These are phyloP conservation scores for Mortierella sp. DNA, from an alignment of 371 early-diverging fungal genomes.

Conservation along the genomic window DNA sequence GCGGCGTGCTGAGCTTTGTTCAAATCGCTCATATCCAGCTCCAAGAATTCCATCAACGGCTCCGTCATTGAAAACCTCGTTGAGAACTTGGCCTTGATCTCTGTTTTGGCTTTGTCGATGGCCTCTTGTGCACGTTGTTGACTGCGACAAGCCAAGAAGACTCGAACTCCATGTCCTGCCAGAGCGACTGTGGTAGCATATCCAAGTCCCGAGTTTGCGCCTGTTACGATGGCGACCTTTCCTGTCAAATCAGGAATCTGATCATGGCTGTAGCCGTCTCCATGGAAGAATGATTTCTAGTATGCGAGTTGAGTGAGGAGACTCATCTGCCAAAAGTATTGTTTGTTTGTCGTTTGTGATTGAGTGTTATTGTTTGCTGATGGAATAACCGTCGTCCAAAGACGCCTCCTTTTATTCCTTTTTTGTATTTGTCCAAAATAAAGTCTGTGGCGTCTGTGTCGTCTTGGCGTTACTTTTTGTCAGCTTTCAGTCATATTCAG, in stretches of 20 bases:
- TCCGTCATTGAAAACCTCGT: too few relatives aligned
- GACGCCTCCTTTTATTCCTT: too few relatives aligned
- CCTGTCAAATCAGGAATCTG: conserved; percentile 70
- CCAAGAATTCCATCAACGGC: conserved; percentile 64
- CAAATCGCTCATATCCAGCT: conserved; percentile 70
- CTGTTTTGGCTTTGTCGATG: conserved; percentile 37
- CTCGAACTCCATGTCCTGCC: conserved; percentile 66
- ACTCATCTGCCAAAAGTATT: background rate
- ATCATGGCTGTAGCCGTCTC: conserved; percentile 24
- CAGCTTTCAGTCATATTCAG: too few relatives aligned
- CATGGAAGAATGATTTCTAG: background rate
- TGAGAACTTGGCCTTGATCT: conserved; percentile 50
- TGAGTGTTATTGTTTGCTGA: too few relatives aligned
- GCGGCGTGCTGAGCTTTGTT: conserved; percentile 65
- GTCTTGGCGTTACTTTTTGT: too few relatives aligned
- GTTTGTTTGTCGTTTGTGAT: background rate
- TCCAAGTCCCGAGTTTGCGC: conserved; percentile 77
- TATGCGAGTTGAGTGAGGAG: background rate
- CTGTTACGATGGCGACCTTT: conserved; percentile 79
- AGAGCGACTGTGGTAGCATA: conserved; percentile 65
- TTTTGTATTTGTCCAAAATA: too few relatives aligned
- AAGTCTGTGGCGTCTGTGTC: too few relatives aligned
- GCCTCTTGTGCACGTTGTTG: conserved; percentile 59
- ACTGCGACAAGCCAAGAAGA: conserved; percentile 72
- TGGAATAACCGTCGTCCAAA: too few relatives aligned